Conservation (phyloP, 139 green algal genomes). For the Micractinium sp. region DNA sequence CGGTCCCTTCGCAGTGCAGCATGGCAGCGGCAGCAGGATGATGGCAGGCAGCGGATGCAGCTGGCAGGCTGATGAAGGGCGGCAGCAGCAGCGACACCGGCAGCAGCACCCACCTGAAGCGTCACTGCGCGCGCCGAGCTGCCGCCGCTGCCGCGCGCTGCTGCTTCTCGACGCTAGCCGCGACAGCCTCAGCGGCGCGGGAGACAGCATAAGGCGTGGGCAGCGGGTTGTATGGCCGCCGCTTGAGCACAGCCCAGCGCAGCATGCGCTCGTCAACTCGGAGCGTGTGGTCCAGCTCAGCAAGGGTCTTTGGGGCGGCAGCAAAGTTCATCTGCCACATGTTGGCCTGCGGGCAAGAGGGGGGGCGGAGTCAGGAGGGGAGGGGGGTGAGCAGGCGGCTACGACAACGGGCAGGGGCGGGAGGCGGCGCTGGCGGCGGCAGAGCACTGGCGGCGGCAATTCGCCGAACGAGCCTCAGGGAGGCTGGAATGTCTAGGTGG, state of each 20-base stretch:
- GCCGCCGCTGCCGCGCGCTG: neutral
- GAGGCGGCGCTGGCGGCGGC: neutral
- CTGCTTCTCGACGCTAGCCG: neutral
- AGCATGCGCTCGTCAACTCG: slow-evolving; percentile 74
- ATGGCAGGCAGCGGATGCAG: neutral
- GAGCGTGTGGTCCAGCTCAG: slow-evolving; percentile 69
- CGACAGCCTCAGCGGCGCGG: neutral
- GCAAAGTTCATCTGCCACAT: slow-evolving; percentile 88
- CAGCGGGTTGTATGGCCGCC: slow-evolving; percentile 27
- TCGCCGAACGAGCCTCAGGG: no score
- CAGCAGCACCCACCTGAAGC: neutral
- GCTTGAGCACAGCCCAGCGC: slow-evolving; percentile 75
- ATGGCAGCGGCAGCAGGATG: neutral
- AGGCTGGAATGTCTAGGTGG: neutral
- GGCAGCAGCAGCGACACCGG: neutral
- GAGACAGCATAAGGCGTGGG: slow-evolving; percentile 7
- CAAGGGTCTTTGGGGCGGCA: slow-evolving; percentile 43
- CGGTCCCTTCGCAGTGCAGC: slow-evolving; percentile 1
- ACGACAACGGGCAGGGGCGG: neutral
- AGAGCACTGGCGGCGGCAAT: neutral
- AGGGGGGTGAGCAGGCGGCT: neutral
- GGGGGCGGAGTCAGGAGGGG: neutral
- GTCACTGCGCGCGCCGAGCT: neutral
- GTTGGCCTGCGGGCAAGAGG: slow-evolving; percentile 53
- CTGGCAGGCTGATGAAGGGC: no score